Evolutionary conservation across 768 basidiomycete genomes (phyloP), one percentile per base, ranked within the genome.

Genomic region (Auriscalpium orientale): DNA sequence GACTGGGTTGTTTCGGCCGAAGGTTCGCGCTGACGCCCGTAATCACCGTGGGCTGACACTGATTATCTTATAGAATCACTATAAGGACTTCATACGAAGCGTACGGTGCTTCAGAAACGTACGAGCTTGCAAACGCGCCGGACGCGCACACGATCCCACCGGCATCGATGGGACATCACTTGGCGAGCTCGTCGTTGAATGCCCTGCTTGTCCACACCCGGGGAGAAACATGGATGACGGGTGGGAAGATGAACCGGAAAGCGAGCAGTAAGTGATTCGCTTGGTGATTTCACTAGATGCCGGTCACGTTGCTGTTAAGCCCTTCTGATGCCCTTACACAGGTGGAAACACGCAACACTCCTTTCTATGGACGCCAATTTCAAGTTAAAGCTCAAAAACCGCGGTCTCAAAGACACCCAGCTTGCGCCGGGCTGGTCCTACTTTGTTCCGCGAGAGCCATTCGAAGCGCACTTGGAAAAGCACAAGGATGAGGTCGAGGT

Each of bases 351-450:
- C 56, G 51, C 57, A 10, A 56, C 70, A 1, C 67, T 70, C 50
- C 35, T 62, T 13, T 63, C 64, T 2, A 61, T 71, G 11, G 70
- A 72, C 47, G 69, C 70, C 21, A 70, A 68, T 52, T 76, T 74
- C 51, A 60, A 64, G 0, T 56, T 73, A 3, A 60, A 60, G 38
- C 34, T 22, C 4, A 73, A 70, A 46, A 62, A 68, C 2, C 62
- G 63, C 47, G 16, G 49, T 8, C 13, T 53, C 21, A 15, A 38
- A 9, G 58, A 59, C 33, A 8, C 40, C 6, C 34, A 56, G 40
- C 40, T 62, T 8, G 47, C 44, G 5, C 40, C 46, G 18, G 56
- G 61, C 12, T 62, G 61, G 62, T 13, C 51, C 15, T 62, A 62
- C 49, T 62, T 62, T 46, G 61, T 62, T 15, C 21, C 45, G 1